Conservation (phyloP, 1,284 basidiomycete genomes). For the Mycosarcoma maydis region DNA sequence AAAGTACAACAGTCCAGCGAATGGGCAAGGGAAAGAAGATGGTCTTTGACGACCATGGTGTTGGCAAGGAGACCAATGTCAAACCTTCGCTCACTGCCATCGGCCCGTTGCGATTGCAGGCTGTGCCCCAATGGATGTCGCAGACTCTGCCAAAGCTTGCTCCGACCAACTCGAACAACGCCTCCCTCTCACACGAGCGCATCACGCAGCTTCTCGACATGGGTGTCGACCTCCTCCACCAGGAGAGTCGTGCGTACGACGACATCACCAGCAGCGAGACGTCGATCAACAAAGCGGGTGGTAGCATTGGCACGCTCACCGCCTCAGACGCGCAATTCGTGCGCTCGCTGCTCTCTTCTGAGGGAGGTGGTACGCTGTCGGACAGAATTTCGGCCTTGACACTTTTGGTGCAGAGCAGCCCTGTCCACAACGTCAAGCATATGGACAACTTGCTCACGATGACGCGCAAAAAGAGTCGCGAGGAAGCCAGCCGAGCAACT, state of each 20-base stretch:
- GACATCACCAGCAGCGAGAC: slow-evolving; percentile 55
- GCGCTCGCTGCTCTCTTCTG: slow-evolving; percentile 57
- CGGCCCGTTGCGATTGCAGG: slow-evolving; percentile 45
- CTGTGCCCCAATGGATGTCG: slow-evolving; percentile 50
- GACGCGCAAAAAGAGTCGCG: slow-evolving; percentile 87
- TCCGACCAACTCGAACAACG: slow-evolving; percentile 1
- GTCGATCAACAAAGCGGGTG: slow-evolving; percentile 44
- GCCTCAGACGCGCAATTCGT: slow-evolving; percentile 65
- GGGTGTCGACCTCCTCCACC: slow-evolving; percentile 47
- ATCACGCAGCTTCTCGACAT: slow-evolving; percentile 52
- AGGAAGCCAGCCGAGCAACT: slow-evolving; percentile 88
- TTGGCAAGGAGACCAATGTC: slow-evolving; percentile 25
- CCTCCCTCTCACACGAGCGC: slow-evolving; percentile 27
- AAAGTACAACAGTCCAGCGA: slow-evolving; percentile 26
- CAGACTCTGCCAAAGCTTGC: slow-evolving; percentile 39
- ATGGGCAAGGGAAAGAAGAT: slow-evolving; percentile 51
- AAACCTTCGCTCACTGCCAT: slow-evolving; percentile 11
- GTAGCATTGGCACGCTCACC: slow-evolving; percentile 56
- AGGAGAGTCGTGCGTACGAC: slow-evolving; percentile 57
- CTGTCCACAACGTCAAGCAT: slow-evolving; percentile 78
- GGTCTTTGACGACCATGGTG: slow-evolving; percentile 51
- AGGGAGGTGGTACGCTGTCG: slow-evolving; percentile 75
- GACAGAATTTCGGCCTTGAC: slow-evolving; percentile 93
- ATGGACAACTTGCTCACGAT: slow-evolving; percentile 75
- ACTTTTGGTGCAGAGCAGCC: slow-evolving; percentile 87